Base-by-base conservation (phyloP, 768 basidiomycete species). In the Lactarius hatsudake region DNA sequence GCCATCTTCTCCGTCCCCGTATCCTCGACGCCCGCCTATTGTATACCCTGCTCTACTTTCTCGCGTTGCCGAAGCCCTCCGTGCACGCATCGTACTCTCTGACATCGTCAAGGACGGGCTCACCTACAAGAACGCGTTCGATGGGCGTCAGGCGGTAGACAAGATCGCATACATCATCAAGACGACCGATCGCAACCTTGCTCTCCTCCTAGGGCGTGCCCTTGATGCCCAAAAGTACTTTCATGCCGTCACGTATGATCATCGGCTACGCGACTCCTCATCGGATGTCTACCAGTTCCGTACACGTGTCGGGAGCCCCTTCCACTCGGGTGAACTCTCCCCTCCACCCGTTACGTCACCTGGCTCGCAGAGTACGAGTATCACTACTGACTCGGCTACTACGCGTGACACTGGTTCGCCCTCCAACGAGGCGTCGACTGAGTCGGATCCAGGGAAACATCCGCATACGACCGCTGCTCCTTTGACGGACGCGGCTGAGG, bases 211-310 rank as follows among this genome's bases (percentile, higher is more conserved):
- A n/a, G 97, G 97, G 6, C 86, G 97, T 51, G 95, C 97, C 3
- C 81, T 99, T 62, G 97, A 98, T 74, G 91, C 96, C 10, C 97
- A 98, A 77, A 98, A 98, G 79, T 98, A 94, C 79, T 98, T 99
- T 75, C 97, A 99, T 74, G 97, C 98, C 74, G 97, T 99, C 71
- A 98, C 97, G 10, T 99, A 98, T 74, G 96, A 98, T 74, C 97
- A 99, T 76, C 89, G 96, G 17, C 76, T 99, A 65, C 82, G 97
- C 60, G 97, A 98, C 77, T 94, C 87, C 73, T 80, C 87, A 0
- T 83, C 84, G 68, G 97, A 99, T 78, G 78, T 99, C 36, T 99
- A 98, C 77, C 95, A 96, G 75, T 98, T 99, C 78, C 83, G 87
- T 70, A 89, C 92, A 57, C 87, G 88, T 73, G 75, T 97, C 45